Evolutionary conservation across 805 yeast species (phyloP).

Genomic region (Zygoascus ofunaensis): DNA sequence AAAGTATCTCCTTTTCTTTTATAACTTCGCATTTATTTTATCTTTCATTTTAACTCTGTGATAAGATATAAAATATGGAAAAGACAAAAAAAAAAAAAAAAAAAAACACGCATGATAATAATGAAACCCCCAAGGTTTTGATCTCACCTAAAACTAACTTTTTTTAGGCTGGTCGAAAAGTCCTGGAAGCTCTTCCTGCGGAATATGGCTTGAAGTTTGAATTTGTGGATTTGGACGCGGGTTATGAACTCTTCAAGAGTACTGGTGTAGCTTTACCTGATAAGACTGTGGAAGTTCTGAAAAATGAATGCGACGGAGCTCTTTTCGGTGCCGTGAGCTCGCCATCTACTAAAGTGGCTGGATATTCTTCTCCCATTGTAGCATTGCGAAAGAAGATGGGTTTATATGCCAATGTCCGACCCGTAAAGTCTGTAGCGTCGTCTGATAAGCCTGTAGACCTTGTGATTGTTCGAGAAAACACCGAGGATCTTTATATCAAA

Average conservation of each 20-base stretch:
- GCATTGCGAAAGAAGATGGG: constrained; percentile 96
- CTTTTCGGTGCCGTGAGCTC: constrained; percentile 94
- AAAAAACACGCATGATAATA: too few species aligned
- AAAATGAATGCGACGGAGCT: constrained; percentile 88
- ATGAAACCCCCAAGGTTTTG: too few species aligned
- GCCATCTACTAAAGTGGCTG: constrained; percentile 87
- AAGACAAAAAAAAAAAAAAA: too few species aligned
- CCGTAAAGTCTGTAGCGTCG: constrained; percentile 86
- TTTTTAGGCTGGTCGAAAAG: constrained; percentile 69
- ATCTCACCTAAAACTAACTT: too few species aligned
- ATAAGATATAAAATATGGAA: too few species aligned
- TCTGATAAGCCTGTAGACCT: constrained; percentile 84
- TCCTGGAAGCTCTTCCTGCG: constrained; percentile 75
- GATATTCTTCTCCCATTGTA: constrained; percentile 97
- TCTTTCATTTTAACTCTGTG: constrained; percentile 8
- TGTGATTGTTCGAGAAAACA: constrained; percentile 97
- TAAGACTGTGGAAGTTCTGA: constrained; percentile 70
- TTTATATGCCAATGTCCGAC: constrained; percentile 92
- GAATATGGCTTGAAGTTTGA: constrained; percentile 66
- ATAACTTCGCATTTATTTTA: not conserved
- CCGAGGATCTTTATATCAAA: constrained; percentile 94
- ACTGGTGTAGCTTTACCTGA: constrained; percentile 97
- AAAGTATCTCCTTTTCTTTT: not conserved
- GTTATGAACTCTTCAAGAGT: constrained; percentile 84
- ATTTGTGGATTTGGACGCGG: constrained; percentile 84